Evolutionary conservation across 371 early-diverging fungal species (phyloP).

Genomic region (Batkoa obscura): DNA sequence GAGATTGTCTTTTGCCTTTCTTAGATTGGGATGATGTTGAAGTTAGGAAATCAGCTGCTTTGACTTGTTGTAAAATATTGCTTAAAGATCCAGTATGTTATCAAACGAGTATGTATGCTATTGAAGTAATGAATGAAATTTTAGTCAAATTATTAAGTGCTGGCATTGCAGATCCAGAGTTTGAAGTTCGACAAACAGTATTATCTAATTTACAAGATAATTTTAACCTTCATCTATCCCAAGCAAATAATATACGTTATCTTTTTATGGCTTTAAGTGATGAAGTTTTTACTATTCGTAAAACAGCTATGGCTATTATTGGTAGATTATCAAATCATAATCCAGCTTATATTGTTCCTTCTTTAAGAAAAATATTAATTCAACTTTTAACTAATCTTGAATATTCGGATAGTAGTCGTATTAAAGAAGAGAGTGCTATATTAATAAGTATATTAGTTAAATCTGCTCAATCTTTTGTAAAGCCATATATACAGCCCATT

Average conservation of each 20-base stretch:
- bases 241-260: conserved; percentile 75
- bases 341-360: conserved; percentile 87
- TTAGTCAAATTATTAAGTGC: conserved; percentile 71
- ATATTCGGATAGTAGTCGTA: conserved; percentile 60
- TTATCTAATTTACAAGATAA: conserved; percentile 55
- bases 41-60: conserved; percentile 71
- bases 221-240: conserved; percentile 79
- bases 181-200: conserved; percentile 59
- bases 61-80: conserved; percentile 73
- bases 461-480: conserved; percentile 60
- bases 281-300: conserved; percentile 76
- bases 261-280: conserved; percentile 84
- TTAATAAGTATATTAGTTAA: conserved; percentile 56
- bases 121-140: conserved; percentile 75
- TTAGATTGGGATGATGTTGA: conserved; percentile 66
- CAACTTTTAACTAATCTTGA: conserved; percentile 84
- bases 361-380: conserved; percentile 66
- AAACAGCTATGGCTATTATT: conserved; percentile 65
- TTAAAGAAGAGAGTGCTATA: conserved; percentile 77
- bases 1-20: conserved; percentile 68
- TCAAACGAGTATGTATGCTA: conserved; percentile 64
- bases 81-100: conserved; percentile 50
- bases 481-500: conserved; percentile 83
- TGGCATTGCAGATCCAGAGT: conserved; percentile 80
- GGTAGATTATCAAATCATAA: conserved; percentile 73